Evolutionary conservation across 2,329 filamentous ascomycete species (phyloP), one percentile per base, ranked within the genome.

Genomic region (Pestalotiopsis sp.): DNA sequence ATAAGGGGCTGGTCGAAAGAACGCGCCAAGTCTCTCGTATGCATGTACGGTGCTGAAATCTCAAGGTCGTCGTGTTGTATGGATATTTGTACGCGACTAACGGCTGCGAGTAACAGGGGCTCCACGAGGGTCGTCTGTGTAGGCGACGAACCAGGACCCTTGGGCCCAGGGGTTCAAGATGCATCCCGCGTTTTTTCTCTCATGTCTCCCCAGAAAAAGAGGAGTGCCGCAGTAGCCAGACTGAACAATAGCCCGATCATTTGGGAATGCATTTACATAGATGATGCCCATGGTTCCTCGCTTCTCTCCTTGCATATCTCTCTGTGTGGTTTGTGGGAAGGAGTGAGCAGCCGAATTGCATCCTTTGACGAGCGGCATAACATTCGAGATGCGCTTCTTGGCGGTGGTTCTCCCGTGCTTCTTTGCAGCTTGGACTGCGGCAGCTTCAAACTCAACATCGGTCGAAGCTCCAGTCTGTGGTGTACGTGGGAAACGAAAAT

Each of bases 321-420:
- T 65, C 41, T 45, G 25, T 25, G 63, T 65, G 63, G 49, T 57
- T 23, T 13, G 25, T 20, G n/a, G 41, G 27, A n/a, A 14, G 25
- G 63, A 58, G 25, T 62, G 31, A 38, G 45, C 13, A n/a, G 25
- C 12, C 17, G 49, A n/a, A 20, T 39, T 65, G 20, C 25, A 20
- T 25, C 27, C 20, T 23, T 58, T 57, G 45, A 55, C 11, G 7
- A 20, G 17, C 49, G 52, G 25, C 27, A 57, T 25, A 60, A 1
- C 61, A 45, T 63, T 52, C 65, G 23, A 62, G 58, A 67, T 67
- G 65, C 57, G 65, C 23, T 14, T 55, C n/a, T 36, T 62, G 20
- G 38, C 11, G 39, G 25, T 63, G 57, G 49, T 39, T n/a, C 12
- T 58, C 39, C 20, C 59, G 12, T 39, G 41, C 5, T n/a, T 62